Conservation (phyloP, 1,284 basidiomycete species). For the Tremellales sp. region DNA sequence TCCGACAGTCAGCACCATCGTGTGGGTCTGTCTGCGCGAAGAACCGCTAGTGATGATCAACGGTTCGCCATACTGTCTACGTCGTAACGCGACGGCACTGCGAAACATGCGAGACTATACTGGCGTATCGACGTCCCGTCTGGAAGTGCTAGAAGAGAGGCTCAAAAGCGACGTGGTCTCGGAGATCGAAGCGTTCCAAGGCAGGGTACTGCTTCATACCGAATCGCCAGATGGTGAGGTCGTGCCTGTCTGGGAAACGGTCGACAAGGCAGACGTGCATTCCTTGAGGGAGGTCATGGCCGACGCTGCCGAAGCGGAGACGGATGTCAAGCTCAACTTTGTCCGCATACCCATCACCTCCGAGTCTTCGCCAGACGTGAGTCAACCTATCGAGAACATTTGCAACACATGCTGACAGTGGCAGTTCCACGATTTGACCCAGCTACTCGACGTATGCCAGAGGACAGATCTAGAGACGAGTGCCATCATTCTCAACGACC, state of each 20-base stretch:
- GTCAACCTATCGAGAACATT: slow-evolving; percentile 6
- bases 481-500: slow-evolving; percentile 93
- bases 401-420: slow-evolving; percentile 4
- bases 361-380: slow-evolving; percentile 52
- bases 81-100: slow-evolving; percentile 72
- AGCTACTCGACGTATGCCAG: slow-evolving; percentile 75
- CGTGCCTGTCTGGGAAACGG: slow-evolving; percentile 93
- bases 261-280: slow-evolving; percentile 67
- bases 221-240: slow-evolving; percentile 85
- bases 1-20: slow-evolving; percentile 60
- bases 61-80: slow-evolving; percentile 48
- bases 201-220: slow-evolving; percentile 79
- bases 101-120: slow-evolving; percentile 87
- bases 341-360: slow-evolving; percentile 84
- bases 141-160: slow-evolving; percentile 87
- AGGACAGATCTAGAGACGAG: slow-evolving; percentile 66
- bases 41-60: slow-evolving; percentile 90
- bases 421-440: slow-evolving; percentile 57
- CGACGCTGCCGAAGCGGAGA: slow-evolving; percentile 49
- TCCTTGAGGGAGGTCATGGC: slow-evolving; percentile 91
- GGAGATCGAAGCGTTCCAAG: slow-evolving; percentile 78
- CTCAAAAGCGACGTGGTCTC: slow-evolving; percentile 82
- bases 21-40: slow-evolving; percentile 91
- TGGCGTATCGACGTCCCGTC: slow-evolving; percentile 79
- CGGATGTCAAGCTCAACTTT: slow-evolving; percentile 61